A percentile compares a stretch with the other conserved stretches of the same genome.
These are phyloP conservation scores for Glebionis coronaria DNA, from an alignment of 129 eudicot genomes.

Conservation along the genomic window DNA sequence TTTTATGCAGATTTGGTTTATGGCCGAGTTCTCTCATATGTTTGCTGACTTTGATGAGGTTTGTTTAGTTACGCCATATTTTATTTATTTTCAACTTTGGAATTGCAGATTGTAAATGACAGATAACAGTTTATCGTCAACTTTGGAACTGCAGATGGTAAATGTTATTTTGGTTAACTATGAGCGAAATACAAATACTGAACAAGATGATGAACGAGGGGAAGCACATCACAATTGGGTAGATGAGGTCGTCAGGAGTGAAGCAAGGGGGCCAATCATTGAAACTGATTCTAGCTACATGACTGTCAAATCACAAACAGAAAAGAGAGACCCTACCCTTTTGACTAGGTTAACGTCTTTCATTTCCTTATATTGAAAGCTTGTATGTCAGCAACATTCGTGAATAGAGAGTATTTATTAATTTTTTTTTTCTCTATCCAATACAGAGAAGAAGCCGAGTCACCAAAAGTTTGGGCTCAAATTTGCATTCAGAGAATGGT, in stretches of 20 bases:
- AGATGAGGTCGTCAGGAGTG: conserved; percentile 87
- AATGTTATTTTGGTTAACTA: conserved; percentile 66
- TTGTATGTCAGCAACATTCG: neutral
- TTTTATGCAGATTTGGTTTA: conserved; percentile 83
- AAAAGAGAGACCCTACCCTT: conserved; percentile 71
- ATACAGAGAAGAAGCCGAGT: conserved; percentile 75
- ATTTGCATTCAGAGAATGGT: conserved; percentile 86
- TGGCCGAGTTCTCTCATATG: conserved; percentile 84
- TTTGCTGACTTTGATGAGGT: conserved; percentile 79
- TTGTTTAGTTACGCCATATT: conserved; percentile 20
- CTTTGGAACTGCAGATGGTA: conserved; percentile 52
- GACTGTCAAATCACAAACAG: conserved; percentile 51
- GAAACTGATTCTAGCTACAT: conserved; percentile 48
- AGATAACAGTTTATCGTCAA: neutral
- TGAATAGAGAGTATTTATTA: conserved; percentile 7
- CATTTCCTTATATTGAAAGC: neutral
- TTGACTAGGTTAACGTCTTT: conserved; percentile 50
- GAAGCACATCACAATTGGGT: conserved; percentile 96
- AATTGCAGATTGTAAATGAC: conserved; percentile 51
- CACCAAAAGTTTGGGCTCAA: conserved; percentile 93
- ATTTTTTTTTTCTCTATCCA: conserved; percentile 1
- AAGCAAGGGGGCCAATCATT: conserved; percentile 52
- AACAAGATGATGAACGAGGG: conserved; percentile 55
- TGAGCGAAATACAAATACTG: conserved; percentile 35
- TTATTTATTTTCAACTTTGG: neutral